phyloP scores from a whole-genome alignment of 108 stramenopile species.

The Pelagomonas calceolata region DNA sequence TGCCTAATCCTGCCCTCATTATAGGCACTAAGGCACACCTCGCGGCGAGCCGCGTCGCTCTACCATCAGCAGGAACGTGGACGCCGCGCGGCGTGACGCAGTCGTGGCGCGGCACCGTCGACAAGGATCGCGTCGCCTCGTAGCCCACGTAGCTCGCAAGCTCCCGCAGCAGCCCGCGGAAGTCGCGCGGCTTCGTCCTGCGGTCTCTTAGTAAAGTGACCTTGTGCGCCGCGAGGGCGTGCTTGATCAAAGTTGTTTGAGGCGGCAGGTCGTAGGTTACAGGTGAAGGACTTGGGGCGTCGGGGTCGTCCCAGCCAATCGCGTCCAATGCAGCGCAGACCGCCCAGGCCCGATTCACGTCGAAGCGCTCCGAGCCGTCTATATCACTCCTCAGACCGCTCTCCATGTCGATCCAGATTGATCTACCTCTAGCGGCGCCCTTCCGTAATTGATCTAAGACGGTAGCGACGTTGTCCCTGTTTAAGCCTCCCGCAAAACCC shows the following conservation, averaged over 20 bases:
- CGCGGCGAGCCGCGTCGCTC: slow-evolving; percentile 7
- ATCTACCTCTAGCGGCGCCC: not conserved
- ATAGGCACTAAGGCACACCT: slow-evolving; percentile 81
- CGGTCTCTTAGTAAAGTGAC: slow-evolving; percentile 36
- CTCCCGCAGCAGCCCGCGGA: slow-evolving; percentile 74
- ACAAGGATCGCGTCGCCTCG: slow-evolving; percentile 57
- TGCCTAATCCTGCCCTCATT: slow-evolving; percentile 80
- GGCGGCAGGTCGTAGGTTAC: slow-evolving; percentile 5
- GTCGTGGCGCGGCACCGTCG: not conserved
- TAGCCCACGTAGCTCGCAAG: slow-evolving; percentile 94
- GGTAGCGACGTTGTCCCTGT: not conserved
- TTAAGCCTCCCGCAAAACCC: not conserved
- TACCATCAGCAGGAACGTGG: not conserved
- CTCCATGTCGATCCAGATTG: not conserved
- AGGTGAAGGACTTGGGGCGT: not conserved
- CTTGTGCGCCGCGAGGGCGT: slow-evolving; percentile 28
- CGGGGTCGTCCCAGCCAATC: not conserved
- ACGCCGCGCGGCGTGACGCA: slow-evolving; percentile 4
- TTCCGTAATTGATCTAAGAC: not conserved
- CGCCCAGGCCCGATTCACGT: not conserved
- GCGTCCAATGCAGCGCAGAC: not conserved
- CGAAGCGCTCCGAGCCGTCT: not conserved
- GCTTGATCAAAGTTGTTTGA: not conserved
- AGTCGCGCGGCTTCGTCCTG: slow-evolving; percentile 57
- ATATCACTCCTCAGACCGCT: not conserved